Conservation (phyloP, 208 protist genomes). For the Acanthamoeba lugdunensis region DNA sequence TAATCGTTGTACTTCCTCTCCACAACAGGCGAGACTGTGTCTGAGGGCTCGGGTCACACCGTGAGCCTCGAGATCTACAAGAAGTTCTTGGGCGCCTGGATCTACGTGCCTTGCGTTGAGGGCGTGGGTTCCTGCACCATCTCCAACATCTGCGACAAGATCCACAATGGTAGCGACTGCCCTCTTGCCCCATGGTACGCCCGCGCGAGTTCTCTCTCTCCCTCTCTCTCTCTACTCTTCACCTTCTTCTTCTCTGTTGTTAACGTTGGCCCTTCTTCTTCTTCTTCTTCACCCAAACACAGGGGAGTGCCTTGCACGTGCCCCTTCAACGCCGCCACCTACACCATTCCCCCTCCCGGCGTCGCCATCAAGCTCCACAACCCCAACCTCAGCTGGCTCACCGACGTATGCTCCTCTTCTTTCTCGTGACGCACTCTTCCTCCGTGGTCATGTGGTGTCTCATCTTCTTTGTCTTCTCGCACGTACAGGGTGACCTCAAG, state of each 20-base stretch:
- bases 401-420: conserved; percentile 32
- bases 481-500: conserved; percentile 55
- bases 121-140: conserved; percentile 40
- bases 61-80: conserved; percentile 72
- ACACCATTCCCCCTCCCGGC: conserved; percentile 49
- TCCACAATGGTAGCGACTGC: conserved; percentile 14
- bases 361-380: conserved; percentile 54
- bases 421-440: neutral
- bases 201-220: neutral
- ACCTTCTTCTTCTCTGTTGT: neutral
- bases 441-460: neutral
- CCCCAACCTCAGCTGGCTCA: conserved; percentile 70
- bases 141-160: conserved; percentile 31
- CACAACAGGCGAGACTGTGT: neutral
- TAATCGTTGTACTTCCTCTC: neutral
- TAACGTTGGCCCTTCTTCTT: neutral
- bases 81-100: conserved; percentile 69
- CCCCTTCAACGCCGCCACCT: conserved; percentile 67
- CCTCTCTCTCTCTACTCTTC: neutral
- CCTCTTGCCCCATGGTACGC: conserved; percentile 42
- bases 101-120: conserved; percentile 53
- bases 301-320: conserved; percentile 56
- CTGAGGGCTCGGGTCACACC: neutral
- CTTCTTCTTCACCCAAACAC: neutral
- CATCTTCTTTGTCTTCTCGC: neutral